phyloP scores from a whole-genome alignment of 1,139 yeast species.

The Saccharomyces hybrid region DNA sequence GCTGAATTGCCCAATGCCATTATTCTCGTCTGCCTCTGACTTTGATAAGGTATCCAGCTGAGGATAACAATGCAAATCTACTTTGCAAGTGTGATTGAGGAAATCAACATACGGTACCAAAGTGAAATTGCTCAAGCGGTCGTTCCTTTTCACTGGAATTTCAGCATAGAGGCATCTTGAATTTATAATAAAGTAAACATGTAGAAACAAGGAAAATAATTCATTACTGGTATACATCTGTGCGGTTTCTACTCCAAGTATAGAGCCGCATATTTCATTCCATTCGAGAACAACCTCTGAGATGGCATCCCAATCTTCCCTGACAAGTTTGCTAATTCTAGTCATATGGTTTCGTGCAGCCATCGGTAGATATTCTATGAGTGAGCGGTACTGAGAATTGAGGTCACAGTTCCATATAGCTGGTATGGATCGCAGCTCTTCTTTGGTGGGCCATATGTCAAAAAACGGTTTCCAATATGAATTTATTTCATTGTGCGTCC shows the following conservation, averaged over 20 bases:
- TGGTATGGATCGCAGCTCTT: slow-evolving; percentile 46
- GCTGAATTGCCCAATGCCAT: slow-evolving; percentile 20
- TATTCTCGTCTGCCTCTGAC: slow-evolving; percentile 6
- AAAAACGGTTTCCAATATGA: slow-evolving; percentile 66
- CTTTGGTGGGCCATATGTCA: slow-evolving; percentile 45
- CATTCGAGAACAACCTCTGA: slow-evolving; percentile 16
- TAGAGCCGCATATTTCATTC: slow-evolving; percentile 13
- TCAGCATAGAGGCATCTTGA: slow-evolving; percentile 84
- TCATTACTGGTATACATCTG: slow-evolving; percentile 12
- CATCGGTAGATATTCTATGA: slow-evolving; percentile 25
- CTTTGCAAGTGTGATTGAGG: slow-evolving; percentile 62
- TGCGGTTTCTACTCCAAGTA: neutral
- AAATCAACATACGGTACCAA: slow-evolving; percentile 93
- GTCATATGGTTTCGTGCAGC: slow-evolving; percentile 16
- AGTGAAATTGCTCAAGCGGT: slow-evolving; percentile 59
- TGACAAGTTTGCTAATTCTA: slow-evolving; percentile 16
- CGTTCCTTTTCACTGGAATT: slow-evolving; percentile 44
- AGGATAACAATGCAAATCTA: slow-evolving; percentile 25
- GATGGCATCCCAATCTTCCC: slow-evolving; percentile 23
- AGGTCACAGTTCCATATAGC: slow-evolving; percentile 39
- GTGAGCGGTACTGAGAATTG: slow-evolving; percentile 5
- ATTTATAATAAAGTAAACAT: slow-evolving; percentile 84
- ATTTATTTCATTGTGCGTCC: slow-evolving; percentile 25
- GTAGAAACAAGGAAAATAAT: slow-evolving; percentile 39
- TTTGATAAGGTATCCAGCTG: slow-evolving; percentile 9